Percentiles rank a stretch among this genome's conserved stretches.
phyloP scores from a whole-genome alignment of 225 moss, liverwort and hornwort species.

The Pseudoscleropodium purum region DNA sequence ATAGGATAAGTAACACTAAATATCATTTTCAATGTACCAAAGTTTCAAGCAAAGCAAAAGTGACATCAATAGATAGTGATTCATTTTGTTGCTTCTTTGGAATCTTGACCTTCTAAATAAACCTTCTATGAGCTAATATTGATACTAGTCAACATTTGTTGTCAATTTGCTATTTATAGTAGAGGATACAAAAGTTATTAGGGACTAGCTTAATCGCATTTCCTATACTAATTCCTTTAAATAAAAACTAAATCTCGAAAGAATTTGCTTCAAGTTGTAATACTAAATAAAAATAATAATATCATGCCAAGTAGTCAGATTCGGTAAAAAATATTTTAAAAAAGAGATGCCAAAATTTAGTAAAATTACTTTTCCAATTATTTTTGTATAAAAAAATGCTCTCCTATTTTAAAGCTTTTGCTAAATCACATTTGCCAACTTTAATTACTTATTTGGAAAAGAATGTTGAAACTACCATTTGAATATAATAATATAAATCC shows the following conservation, averaged over 20 bases:
- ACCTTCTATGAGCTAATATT: no score
- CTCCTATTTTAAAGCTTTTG: not conserved
- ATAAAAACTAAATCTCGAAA: not conserved
- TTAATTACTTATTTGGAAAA: not conserved
- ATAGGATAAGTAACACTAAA: no score
- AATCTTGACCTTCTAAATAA: not conserved
- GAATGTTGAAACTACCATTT: not conserved
- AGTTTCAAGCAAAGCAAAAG: not conserved
- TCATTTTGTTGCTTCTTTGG: accelerated
- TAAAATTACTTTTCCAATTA: not conserved
- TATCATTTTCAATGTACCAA: not conserved
- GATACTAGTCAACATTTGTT: no score
- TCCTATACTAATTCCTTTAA: not conserved
- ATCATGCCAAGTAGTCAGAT: accelerated
- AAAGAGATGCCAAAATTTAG: accelerated
- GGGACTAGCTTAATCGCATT: accelerated
- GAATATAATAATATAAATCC: accelerated
- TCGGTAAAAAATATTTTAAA: not conserved
- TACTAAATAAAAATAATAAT: no score
- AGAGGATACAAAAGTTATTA: not conserved
- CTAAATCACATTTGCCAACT: not conserved
- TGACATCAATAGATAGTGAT: accelerated
- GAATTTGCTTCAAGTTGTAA: not conserved
- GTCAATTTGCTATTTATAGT: not conserved
- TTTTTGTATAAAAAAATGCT: not conserved